phyloP scores from a whole-genome alignment of 345 rosid species.

The rapeseed (Brassica napus) region Da-Ae NC_063438.1:22932501-22933000 shows the following conservation, averaged over 20 bases:
- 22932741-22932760: not conserved
- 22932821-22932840: too few relatives aligned
- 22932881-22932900: not conserved
- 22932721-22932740: not conserved
- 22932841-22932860: not conserved
- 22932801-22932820: too few relatives aligned
- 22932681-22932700: not conserved
- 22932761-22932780: not conserved
- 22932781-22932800: too few relatives aligned
- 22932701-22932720: not conserved
- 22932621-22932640: conserved; percentile 9
- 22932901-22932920: conserved; percentile 12
- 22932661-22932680: not conserved
- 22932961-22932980: not conserved
- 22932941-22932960: not conserved
- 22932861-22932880: not conserved
- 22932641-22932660: not conserved
- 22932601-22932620: not conserved
- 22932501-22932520: conserved; percentile 17
- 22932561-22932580: not conserved
- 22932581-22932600: conserved; percentile 6
- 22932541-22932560: not conserved
- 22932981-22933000: not conserved
- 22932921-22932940: not conserved
- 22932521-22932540: conserved; percentile 6